Evolutionary conservation across 177 flowering plant genomes (phyloP).

Genomic region (Vitis hybrid): DNA sequence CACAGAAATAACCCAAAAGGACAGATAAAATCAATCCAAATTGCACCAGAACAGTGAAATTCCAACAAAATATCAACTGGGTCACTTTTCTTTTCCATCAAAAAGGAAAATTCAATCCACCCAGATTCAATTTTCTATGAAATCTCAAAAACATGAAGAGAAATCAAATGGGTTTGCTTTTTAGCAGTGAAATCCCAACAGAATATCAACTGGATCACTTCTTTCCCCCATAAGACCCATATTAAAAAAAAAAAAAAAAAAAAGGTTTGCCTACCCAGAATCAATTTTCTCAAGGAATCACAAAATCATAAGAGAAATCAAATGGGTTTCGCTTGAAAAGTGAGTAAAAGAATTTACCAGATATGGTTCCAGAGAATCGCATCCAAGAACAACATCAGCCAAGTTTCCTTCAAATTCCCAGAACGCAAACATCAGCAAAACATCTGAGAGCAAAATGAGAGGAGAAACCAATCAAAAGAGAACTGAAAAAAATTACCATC

Average conservation of each 20-base stretch:
- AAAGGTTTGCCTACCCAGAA: too few species aligned
- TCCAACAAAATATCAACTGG: too few species aligned
- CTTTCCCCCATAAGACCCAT: too few species aligned
- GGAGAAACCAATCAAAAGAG: not conserved
- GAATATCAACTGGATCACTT: too few species aligned
- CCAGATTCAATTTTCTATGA: not conserved
- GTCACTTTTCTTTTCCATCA: too few species aligned
- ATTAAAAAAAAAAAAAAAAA: too few species aligned
- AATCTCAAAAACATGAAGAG: not conserved
- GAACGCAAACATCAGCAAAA: not conserved
- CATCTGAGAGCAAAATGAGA: not conserved
- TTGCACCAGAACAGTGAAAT: too few species aligned
- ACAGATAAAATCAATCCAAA: not conserved
- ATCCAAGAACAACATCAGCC: slow-evolving; percentile 92
- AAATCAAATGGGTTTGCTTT: too few species aligned
- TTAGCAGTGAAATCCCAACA: too few species aligned
- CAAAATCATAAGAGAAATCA: too few species aligned
- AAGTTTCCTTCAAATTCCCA: slow-evolving; percentile 49
- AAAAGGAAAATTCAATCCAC: not conserved
- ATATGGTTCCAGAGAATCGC: slow-evolving; percentile 82
- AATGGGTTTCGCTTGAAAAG: too few species aligned
- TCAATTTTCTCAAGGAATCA: too few species aligned
- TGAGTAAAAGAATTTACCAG: slow-evolving; percentile 32
- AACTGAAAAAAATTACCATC: slow-evolving; percentile 39
- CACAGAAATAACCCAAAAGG: not conserved